phyloP scores from a whole-genome alignment of 306 rosid species.

The Cucumis melo region DNA sequence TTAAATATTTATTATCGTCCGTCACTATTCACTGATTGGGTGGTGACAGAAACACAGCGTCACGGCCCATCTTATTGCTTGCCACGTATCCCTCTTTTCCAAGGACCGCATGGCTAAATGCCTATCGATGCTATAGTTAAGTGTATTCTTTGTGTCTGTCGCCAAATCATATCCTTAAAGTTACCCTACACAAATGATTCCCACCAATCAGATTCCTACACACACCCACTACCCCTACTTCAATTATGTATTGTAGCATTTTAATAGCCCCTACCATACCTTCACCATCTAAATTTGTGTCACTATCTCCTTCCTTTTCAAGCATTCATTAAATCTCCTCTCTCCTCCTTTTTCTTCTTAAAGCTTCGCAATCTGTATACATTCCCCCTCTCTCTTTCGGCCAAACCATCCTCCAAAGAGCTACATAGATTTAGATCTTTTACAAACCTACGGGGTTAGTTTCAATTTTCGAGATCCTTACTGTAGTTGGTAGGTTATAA shows the following conservation, averaged over 20 bases:
- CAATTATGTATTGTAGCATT: neutral
- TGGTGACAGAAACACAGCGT: neutral
- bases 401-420: neutral
- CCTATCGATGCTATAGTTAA: neutral
- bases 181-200: neutral
- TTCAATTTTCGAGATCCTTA: fast-evolving
- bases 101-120: neutral
- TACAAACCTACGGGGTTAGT: too few relatives aligned
- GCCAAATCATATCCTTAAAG: constrained; percentile 1
- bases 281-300: neutral
- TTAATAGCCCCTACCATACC: neutral
- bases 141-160: neutral
- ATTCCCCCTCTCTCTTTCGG: neutral
- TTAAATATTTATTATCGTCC: neutral
- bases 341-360: neutral
- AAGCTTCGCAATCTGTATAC: neutral
- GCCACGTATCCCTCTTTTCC: neutral
- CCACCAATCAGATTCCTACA: neutral
- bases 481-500: too few relatives aligned
- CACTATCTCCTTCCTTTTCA: neutral
- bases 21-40: neutral
- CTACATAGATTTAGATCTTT: too few relatives aligned
- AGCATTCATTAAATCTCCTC: neutral
- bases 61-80: neutral
- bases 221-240: neutral